Conservation (phyloP, 2,329 filamentous ascomycete genomes). For the Colletotrichum sansevieriae region DNA sequence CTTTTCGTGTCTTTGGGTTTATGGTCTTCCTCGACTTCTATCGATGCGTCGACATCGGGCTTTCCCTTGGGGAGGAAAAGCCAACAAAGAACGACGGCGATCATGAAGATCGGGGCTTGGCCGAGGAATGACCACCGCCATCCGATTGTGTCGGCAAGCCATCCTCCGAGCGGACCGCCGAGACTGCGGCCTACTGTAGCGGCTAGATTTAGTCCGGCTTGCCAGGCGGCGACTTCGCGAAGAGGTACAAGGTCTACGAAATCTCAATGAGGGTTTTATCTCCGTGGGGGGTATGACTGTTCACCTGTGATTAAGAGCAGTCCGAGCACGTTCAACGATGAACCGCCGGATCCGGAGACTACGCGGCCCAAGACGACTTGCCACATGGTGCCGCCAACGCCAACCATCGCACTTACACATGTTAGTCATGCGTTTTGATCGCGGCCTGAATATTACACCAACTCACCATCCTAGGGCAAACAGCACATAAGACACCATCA, state of each 20-base stretch:
- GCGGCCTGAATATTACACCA: no score
- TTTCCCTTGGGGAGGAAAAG: constrained; percentile 61
- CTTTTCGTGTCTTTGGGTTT: constrained; percentile 8
- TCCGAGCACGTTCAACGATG: constrained; percentile 64
- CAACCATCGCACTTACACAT: constrained; percentile 49
- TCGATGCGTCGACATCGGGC: background rate
- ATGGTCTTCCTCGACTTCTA: background rate
- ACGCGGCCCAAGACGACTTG: constrained; percentile 64
- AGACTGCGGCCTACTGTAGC: constrained; percentile 64
- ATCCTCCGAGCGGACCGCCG: constrained; percentile 69
- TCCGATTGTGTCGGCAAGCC: constrained; percentile 73
- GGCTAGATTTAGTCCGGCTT: constrained; percentile 65
- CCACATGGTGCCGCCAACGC: constrained; percentile 59
- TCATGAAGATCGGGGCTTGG: constrained; percentile 70
- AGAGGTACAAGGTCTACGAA: constrained; percentile 62
- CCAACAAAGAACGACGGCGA: constrained; percentile 66
- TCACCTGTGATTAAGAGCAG: constrained; percentile 65
- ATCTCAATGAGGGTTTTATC: background rate
- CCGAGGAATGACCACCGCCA: constrained; percentile 77
- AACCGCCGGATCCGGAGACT: constrained; percentile 64
- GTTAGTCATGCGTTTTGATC: constrained; percentile 17
- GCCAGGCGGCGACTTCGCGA: constrained; percentile 66
- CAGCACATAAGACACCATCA: constrained; percentile 63
- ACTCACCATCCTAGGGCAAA: constrained; percentile 66
- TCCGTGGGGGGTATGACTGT: background rate